Base-by-base conservation (phyloP, 768 basidiomycete genomes). In the Tephrocybe rancida region DNA sequence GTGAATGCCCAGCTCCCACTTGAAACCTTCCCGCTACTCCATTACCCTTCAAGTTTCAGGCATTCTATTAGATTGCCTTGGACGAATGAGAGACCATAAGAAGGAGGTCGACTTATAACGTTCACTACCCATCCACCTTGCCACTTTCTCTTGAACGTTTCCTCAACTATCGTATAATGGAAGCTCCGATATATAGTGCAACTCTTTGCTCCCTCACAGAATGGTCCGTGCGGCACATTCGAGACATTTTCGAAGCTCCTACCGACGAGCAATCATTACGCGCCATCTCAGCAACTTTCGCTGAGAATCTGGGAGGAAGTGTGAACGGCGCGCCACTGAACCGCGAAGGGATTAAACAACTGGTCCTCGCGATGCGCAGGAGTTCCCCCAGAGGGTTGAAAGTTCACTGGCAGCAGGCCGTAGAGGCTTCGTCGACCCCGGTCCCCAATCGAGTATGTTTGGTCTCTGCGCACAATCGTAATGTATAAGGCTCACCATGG, bases 161-260 rank as follows among this genome's bases (percentile, higher is more conserved):
- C n/a, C n/a, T 22, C 46, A 22, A 22, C 14, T 35, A 29, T 35
- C 22, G 29, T 48, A 44, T 26, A 27, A 63, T 61, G 60, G 57
- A 63, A 54, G 18, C 51, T 25, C 50, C 27, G 38, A 54, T 34
- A 44, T 35, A 49, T 24, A 13, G 25, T 19, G 26, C 29, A 27
- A 65, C 66, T 59, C 72, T 81, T 24, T 62, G 71, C 41, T 72
- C 76, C 13, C 65, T 84, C 55, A 70, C 75, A 18, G 69, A 77
- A 3, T 84, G 82, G 82, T 83, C 82, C 3, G 56, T 64, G 19
- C 67, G 70, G 52, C 81, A 80, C 61, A 82, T 82, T 57, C 68
- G 66, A 32, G 68, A 64, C 43, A 69, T 84, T 44, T 84, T 84
- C 61, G 81, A 83, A 61, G 77, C 80, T 1, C 62, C 67, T 24